Evolutionary conservation across 805 yeast genomes (phyloP).

Genomic region (Saccharomyces mikatae): DNA sequence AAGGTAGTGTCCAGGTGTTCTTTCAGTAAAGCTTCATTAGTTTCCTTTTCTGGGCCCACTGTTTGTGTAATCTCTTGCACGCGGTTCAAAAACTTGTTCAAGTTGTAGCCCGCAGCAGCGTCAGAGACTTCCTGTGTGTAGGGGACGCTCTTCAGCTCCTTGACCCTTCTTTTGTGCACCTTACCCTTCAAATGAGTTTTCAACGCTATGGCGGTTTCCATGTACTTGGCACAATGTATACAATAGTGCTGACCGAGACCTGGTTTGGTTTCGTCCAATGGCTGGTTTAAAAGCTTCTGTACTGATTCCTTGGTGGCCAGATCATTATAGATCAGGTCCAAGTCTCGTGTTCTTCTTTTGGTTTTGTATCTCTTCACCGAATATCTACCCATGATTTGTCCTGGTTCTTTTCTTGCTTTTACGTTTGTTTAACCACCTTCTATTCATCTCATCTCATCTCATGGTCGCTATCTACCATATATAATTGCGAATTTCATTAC

Average conservation of each 20-base stretch:
- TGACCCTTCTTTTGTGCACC: conserved; percentile 80
- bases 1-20: conserved; percentile 22
- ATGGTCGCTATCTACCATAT: background rate
- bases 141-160: conserved; percentile 66
- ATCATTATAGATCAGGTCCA: conserved; percentile 77
- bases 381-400: conserved; percentile 66
- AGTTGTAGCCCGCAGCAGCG: conserved; percentile 79
- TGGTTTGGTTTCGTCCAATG: conserved; percentile 80
- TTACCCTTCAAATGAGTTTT: conserved; percentile 67
- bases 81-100: conserved; percentile 54
- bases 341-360: conserved; percentile 75
- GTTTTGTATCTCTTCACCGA: conserved; percentile 83
- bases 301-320: conserved; percentile 58
- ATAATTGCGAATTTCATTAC: background rate
- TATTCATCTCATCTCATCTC: background rate
- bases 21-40: conserved; percentile 35
- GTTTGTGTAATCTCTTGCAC: conserved; percentile 53
- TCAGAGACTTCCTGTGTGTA: conserved; percentile 84
- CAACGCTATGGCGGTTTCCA: conserved; percentile 67
- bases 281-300: conserved; percentile 63
- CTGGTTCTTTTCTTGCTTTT: background rate
- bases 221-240: conserved; percentile 88
- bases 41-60: conserved; percentile 40
- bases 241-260: conserved; percentile 95
- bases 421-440: background rate